Base-by-base conservation (phyloP, 148 eudicot genomes). In the Beta vulgaris region DNA sequence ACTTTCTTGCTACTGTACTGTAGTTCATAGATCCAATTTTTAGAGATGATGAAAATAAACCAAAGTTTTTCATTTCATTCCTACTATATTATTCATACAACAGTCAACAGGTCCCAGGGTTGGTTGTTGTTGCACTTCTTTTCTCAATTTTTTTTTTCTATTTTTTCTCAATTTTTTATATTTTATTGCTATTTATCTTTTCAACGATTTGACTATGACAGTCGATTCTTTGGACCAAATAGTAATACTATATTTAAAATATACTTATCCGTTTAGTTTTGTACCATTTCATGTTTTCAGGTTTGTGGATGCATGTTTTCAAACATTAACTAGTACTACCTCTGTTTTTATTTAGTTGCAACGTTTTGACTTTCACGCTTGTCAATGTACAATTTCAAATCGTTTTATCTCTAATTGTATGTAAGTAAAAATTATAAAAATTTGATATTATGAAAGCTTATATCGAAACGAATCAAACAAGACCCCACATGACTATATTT, bases 161-260 rank as follows among this genome's bases (percentile, higher is more conserved):
- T 54, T 25, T 54, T n/a, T 13, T 19, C 26, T 37, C 10, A 3
- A 11, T 57, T 37, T 37, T 13, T 0, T 51, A 51, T 12, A 16
- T 4, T 29, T 28, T 18, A 67, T 29, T 29, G 23, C 5, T 73
- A 62, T 43, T 73, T 43, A 23, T 26, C 39, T 60, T 73, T 73
- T 73, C 76, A 60, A 73, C 54, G 31, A 18, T 43, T 73, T 60
- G 76, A 73, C 68, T 31, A n/a, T 29, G 39, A 42, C 68, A 59
- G 68, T 59, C 12, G 68, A n/a, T 26, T 21, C 16, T 73, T 59
- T 73, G 42, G 68, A 72, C 75, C 75, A 55, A 72, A 37, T 39
- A 35, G 26, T 57, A 2, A 11, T 10, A n/a, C 26, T 2, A 7
- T 19, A 62, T 2, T 51, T n/a, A n/a, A n/a, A n/a, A n/a, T n/a